Conservation (phyloP, 2,329 filamentous ascomycete genomes). For the Penicillium sp. region DNA sequence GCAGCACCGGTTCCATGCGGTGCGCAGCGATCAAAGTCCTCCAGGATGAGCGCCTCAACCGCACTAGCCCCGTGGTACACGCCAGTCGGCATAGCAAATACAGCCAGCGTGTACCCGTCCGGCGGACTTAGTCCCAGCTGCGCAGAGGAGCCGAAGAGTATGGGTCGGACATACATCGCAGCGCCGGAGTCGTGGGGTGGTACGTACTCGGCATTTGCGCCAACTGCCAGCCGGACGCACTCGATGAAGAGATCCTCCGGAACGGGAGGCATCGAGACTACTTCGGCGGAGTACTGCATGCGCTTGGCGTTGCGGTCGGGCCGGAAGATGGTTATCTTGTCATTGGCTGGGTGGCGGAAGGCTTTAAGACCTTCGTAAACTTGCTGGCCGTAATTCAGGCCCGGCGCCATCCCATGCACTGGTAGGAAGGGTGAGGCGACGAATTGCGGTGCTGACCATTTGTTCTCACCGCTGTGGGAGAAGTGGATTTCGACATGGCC, state of each 20-base stretch:
- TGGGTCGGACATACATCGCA: constrained; percentile 86
- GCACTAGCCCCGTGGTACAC: constrained; percentile 90
- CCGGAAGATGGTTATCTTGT: constrained; percentile 79
- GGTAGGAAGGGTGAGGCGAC: constrained; percentile 79
- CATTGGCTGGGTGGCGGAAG: constrained; percentile 65
- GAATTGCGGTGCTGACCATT: constrained; percentile 77
- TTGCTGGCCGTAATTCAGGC: constrained; percentile 95
- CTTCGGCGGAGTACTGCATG: constrained; percentile 79
- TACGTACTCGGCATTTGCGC: constrained; percentile 84
- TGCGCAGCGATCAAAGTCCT: constrained; percentile 91
- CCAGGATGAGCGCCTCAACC: constrained; percentile 82
- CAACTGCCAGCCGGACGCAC: constrained; percentile 75
- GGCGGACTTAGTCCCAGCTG: constrained; percentile 83
- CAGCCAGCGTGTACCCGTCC: constrained; percentile 87
- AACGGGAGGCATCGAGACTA: constrained; percentile 77
- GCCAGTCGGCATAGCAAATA: constrained; percentile 87
- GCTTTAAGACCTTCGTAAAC: constrained; percentile 98
- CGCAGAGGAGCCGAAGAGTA: constrained; percentile 82
- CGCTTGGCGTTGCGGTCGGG: constrained; percentile 79
- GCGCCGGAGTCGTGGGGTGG: constrained; percentile 86
- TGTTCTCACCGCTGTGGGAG: constrained; percentile 63
- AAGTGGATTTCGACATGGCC: constrained; percentile 90
- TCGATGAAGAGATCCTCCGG: constrained; percentile 73
- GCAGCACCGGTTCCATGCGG: constrained; percentile 84
- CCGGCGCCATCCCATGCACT: constrained; percentile 92